These are phyloP conservation scores for Tolypocladium inflatum DNA, from an alignment of 2,329 filamentous ascomycete genomes.

Conservation along the genomic window DNA sequence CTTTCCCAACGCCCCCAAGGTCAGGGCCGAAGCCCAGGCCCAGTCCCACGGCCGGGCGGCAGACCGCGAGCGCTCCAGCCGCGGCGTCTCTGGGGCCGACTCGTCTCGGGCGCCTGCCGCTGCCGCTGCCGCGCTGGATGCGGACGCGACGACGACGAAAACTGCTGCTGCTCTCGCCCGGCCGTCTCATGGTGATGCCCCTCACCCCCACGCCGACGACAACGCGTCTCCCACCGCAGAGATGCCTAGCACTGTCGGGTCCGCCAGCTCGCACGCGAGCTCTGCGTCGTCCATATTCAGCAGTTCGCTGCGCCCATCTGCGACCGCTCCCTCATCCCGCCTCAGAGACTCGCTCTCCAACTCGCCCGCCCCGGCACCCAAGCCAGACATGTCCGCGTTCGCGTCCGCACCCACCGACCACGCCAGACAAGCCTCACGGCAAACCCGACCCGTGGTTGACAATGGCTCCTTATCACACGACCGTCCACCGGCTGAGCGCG, in stretches of 20 bases:
- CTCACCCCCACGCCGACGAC: conserved; percentile 44
- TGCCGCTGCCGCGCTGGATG: conserved; percentile 12
- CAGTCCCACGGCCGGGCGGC: conserved; percentile 21
- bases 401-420: conserved; percentile 36
- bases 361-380: conserved; percentile 38
- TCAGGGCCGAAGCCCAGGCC: conserved; percentile 32
- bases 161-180: conserved; percentile 6
- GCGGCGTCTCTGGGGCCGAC: conserved; percentile 12
- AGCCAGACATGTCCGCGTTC: conserved; percentile 45
- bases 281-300: conserved; percentile 65
- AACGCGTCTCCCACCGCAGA: conserved; percentile 54
- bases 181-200: conserved; percentile 13
- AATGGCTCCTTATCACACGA: conserved; percentile 25
- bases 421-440: conserved; percentile 16
- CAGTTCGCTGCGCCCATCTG: conserved; percentile 30
- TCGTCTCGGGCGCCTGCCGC: conserved; percentile 12
- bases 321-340: conserved; percentile 32
- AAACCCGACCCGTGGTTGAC: conserved; percentile 16
- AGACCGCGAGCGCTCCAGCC: conserved; percentile 20
- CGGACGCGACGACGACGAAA: conserved; percentile 11
- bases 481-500: conserved; percentile 27
- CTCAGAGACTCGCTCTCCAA: conserved; percentile 40
- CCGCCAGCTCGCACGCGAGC: conserved; percentile 62
- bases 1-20: conserved; percentile 68
- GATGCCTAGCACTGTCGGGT: conserved; percentile 60